Evolutionary conservation across 1,284 basidiomycete species (phyloP), one percentile per base, ranked within the genome.

Genomic region (Sanghuangporus baumii): DNA sequence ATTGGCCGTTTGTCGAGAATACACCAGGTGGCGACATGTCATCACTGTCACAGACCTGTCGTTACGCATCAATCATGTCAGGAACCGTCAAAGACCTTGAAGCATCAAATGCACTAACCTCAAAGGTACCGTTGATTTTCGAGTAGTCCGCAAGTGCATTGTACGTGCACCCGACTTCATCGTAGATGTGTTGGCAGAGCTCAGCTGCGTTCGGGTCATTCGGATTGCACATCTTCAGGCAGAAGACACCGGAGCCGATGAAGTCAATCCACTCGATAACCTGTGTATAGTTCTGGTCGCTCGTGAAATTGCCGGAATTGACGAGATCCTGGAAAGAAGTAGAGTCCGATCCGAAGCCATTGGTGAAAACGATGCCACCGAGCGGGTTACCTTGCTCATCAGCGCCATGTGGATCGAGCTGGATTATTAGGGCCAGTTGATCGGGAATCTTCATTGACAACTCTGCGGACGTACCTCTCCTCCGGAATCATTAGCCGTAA

Each of bases 281-380:
- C 65, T 75, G 74, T 8, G 64, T 68, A 51, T 64, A 68, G 6
- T 67, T 70, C 38, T 64, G 59, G 62, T 67, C 68, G 67, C 65
- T 66, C n/a, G 66, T 67, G 55, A 65, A 43, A 51, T 65, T 63
- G 68, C 50, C 61, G 37, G 63, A 51, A 11, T 38, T 23, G 14
- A 38, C 61, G 18, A 61, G 46, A 4, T 41, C 34, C 55, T 64
- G 62, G 57, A 66, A 67, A 7, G 59, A 60, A 11, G 55, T 31
- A 16, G 66, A 63, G 52, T 55, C 66, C 34, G 37, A 31, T 3
- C 65, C 59, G 48, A 68, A 74, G 43, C 74, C 75, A 61, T 74
- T 74, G 66, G 73, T 72, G 68, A 75, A 78, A n/a, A 75, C 71
- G 47, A 76, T 65, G 57, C 73, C 74, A 63, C 74, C 76, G 64